Percentiles rank a stretch among this genome's conserved stretches.
Evolutionary conservation across 345 rosid species (phyloP).

Genomic region (Noccaea caerulescens): DNA sequence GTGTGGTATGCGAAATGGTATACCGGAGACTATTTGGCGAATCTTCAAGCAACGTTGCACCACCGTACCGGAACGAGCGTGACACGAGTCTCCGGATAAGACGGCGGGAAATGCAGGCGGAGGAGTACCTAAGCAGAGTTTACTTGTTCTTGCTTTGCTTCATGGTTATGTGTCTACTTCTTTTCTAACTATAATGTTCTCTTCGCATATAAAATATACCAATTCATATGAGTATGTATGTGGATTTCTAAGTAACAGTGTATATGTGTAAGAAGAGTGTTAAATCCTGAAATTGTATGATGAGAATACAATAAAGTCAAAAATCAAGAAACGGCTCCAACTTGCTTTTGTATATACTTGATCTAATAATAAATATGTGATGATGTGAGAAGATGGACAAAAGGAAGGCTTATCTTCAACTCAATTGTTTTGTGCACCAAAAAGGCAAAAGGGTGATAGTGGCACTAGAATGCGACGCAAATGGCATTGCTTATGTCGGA

Average conservation of each 20-base stretch:
- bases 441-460: conserved; percentile 13
- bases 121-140: conserved; percentile 75
- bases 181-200: conserved; percentile 55
- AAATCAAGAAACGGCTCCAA: conserved; percentile 28
- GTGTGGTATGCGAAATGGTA: conserved; percentile 79
- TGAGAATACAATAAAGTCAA: conserved; percentile 24
- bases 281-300: conserved; percentile 8
- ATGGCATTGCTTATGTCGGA: conserved; percentile 36
- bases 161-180: conserved; percentile 76
- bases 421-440: conserved; percentile 13
- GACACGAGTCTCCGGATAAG: conserved; percentile 59
- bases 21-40: conserved; percentile 78
- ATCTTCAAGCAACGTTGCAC: conserved; percentile 52
- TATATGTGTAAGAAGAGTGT: conserved; percentile 8
- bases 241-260: background rate
- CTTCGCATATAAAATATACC: background rate
- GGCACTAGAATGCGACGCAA: conserved; percentile 31
- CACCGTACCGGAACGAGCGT: conserved; percentile 46
- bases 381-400: conserved; percentile 14
- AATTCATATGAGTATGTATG: conserved; percentile 3
- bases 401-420: conserved; percentile 40
- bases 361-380: conserved; percentile 5
- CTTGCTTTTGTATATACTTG: conserved; percentile 13
- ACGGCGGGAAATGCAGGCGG: conserved; percentile 69
- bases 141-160: conserved; percentile 84